Conservation (phyloP, 1,139 yeast species). For the Pichia sp. region DNA sequence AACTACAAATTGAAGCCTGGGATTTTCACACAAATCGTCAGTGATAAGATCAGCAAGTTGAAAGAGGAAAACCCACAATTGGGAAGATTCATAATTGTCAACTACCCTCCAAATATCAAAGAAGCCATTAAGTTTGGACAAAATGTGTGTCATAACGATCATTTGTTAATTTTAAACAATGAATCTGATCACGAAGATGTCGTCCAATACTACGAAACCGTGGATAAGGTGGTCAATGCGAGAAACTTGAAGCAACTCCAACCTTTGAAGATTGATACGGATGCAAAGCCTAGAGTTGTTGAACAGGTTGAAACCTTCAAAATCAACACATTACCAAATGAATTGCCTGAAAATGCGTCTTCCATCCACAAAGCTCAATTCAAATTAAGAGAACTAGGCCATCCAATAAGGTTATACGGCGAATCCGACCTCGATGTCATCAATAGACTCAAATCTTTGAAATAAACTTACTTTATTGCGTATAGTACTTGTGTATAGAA, state of each 20-base stretch:
- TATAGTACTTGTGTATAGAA: too few species aligned
- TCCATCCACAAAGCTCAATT: conserved; percentile 17
- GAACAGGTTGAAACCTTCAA: background rate
- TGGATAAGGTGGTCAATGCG: conserved; percentile 35
- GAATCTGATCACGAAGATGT: conserved; percentile 28
- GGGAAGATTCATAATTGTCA: conserved; percentile 36
- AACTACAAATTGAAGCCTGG: conserved; percentile 46
- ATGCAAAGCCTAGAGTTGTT: background rate
- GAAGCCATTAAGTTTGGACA: conserved; percentile 60
- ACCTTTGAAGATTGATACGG: conserved; percentile 6
- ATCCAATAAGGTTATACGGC: conserved; percentile 19
- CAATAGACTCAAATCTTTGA: conserved; percentile 20
- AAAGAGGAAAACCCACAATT: conserved; percentile 31
- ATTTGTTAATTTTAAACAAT: conserved; percentile 21
- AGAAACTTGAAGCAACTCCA: conserved; percentile 11
- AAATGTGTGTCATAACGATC: conserved; percentile 39
- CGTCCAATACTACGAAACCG: conserved; percentile 52
- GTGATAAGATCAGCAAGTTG: conserved; percentile 35
- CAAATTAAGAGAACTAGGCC: conserved; percentile 22
- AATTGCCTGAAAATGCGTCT: conserved; percentile 12
- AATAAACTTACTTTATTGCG: too few species aligned
- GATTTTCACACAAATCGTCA: conserved; percentile 47
- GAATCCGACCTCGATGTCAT: conserved; percentile 26
- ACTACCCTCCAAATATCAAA: conserved; percentile 50
- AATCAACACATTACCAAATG: background rate